These are phyloP conservation scores for Crithidia sp. DNA, from an alignment of 208 protist species.

Conservation along the genomic window DNA sequence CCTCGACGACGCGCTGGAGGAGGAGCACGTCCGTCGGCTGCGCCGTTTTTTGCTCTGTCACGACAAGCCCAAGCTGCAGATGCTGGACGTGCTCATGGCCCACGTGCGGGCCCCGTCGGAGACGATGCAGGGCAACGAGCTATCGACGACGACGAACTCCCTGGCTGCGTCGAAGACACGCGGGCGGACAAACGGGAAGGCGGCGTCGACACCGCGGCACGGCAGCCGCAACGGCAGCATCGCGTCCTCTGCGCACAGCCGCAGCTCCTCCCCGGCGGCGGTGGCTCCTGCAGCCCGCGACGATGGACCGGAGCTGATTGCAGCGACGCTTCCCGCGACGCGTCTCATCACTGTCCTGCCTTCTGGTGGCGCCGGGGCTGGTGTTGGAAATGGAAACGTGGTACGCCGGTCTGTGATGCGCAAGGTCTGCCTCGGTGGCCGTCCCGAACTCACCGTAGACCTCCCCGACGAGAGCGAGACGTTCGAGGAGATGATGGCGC, in stretches of 20 bases:
- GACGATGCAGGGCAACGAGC: slow-evolving; percentile 4
- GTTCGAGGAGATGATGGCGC: slow-evolving; percentile 67
- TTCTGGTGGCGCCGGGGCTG: not conserved
- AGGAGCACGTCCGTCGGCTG: slow-evolving; percentile 49
- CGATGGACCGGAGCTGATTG: not conserved
- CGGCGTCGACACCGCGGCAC: not conserved
- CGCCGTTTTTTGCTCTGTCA: slow-evolving; percentile 65
- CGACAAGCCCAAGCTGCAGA: slow-evolving; percentile 50
- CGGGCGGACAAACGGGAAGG: not conserved
- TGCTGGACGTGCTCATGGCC: slow-evolving; percentile 73
- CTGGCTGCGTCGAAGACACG: slow-evolving; percentile 6
- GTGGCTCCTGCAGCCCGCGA: not conserved
- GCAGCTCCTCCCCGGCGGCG: not conserved
- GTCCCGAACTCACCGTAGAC: slow-evolving; percentile 33
- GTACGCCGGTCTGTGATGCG: slow-evolving; percentile 4
- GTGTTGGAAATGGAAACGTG: not conserved
- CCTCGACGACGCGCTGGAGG: slow-evolving; percentile 49
- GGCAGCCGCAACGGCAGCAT: slow-evolving; percentile 3
- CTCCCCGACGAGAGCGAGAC: slow-evolving; percentile 40
- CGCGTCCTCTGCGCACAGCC: slow-evolving; percentile 7
- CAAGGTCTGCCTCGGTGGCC: slow-evolving; percentile 23
- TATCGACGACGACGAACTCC: not conserved
- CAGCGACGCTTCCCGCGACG: not conserved
- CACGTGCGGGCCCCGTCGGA: slow-evolving; percentile 58
- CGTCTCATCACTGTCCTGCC: not conserved